Evolutionary conservation across 306 rosid species (phyloP), one percentile per base, ranked within the genome.

Genomic region (Cucurbita argyrosperma): DNA sequence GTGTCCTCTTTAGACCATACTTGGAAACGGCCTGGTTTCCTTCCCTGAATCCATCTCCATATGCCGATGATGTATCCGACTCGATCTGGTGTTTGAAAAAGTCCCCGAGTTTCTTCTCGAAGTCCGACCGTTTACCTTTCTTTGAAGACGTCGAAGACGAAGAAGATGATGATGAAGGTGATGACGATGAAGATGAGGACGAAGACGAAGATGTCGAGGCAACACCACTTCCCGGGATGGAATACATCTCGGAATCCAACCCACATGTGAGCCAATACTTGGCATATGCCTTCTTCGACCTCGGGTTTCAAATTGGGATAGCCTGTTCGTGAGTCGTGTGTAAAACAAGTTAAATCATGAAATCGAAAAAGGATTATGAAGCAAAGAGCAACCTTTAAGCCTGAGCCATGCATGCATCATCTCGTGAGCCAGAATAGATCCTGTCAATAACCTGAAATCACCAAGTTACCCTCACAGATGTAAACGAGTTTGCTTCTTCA

Each of bases 321-420:
- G 61, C 99, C 99, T 95, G 86, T 75, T 76, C 1, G 1, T 1
- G 18, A 13, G 7, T 13, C 15, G 8, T 49, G 74, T 50, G n/a
- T n/a, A n/a, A 3, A 50, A 38, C 7, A 30, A 6, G 0, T 15
- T 50, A 30, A 30, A 7, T 26, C 15, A 10, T 49, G 74, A 47
- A 50, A 50, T 50, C 46, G 8, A 58, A 60, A 74, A 74, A 70
- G 66, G 15, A 57, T 64, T 54, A 5, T 2, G 71, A 57, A 74
- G 79, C 79, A 23, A 65, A 53, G 56, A 67, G 26, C 10, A 68
- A 92, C 99, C 99, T 83, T 87, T 95, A 74, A 95, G 99, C 80
- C 99, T 84, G 51, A 95, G 96, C 99, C 99, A 95, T 10, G 96
- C 99, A 70, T 95, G 99, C 99, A 95, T 95, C 99, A 91, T 91